Conservation (phyloP, 495 filamentous ascomycete genomes). For the Neurospora sp. region DNA sequence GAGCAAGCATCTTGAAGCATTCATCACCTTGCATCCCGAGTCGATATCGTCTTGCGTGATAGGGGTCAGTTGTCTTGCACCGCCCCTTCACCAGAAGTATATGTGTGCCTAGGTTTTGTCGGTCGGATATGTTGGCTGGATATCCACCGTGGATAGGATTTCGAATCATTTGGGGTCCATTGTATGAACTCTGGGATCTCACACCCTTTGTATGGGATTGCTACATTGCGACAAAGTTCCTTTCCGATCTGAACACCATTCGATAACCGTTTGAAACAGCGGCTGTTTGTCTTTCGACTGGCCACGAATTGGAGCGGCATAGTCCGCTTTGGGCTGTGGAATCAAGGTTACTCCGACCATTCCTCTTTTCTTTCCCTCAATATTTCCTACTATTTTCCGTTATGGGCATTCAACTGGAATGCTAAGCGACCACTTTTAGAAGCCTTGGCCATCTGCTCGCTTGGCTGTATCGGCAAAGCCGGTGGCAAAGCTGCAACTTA, state of each 20-base stretch:
- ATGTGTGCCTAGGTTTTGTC: constrained; percentile 19
- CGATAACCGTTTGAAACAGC: constrained; percentile 5
- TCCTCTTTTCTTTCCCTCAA: neutral
- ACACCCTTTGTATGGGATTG: constrained; percentile 9
- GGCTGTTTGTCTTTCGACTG: neutral
- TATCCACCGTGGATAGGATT: constrained; percentile 21
- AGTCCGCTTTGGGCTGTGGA: neutral
- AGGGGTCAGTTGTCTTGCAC: constrained; percentile 15
- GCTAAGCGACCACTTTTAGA: neutral
- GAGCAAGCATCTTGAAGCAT: constrained; percentile 16
- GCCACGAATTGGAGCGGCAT: neutral
- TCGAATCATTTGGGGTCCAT: constrained; percentile 21
- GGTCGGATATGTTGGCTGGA: constrained; percentile 21
- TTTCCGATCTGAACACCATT: constrained; percentile 9
- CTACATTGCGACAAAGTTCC: constrained; percentile 4
- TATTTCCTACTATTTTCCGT: neutral
- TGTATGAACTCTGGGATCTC: constrained; percentile 4
- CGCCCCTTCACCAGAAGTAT: constrained; percentile 17
- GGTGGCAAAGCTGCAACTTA: neutral
- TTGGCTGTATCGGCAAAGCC: neutral
- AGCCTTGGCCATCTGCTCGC: neutral
- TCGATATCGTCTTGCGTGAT: constrained; percentile 28
- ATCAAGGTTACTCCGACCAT: neutral
- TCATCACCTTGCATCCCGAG: constrained; percentile 5
- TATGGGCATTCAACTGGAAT: neutral